Conservation (phyloP, 441 rosid genomes). For the Erysimum pusillum region DNA sequence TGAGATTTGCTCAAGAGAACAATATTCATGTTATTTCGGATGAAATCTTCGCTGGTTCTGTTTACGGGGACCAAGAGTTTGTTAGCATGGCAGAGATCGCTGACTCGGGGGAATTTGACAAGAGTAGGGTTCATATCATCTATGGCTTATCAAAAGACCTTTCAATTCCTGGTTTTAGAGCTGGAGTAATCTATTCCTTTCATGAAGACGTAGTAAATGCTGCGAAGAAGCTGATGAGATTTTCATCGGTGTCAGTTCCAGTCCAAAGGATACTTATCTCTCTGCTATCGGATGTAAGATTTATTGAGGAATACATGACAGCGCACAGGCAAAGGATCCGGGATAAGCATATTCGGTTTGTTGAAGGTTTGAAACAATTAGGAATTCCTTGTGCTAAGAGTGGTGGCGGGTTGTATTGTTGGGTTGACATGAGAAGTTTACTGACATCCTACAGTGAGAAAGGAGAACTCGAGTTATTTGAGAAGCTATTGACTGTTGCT, state of each 20-base stretch:
- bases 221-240: slow-evolving; percentile 66
- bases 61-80: slow-evolving; percentile 70
- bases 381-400: slow-evolving; percentile 66
- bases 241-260: slow-evolving; percentile 68
- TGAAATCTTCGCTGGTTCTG: slow-evolving; percentile 87
- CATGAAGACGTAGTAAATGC: slow-evolving; percentile 68
- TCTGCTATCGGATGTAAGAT: slow-evolving; percentile 65
- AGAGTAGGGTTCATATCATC: slow-evolving; percentile 80
- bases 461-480: slow-evolving; percentile 87
- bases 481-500: slow-evolving; percentile 69
- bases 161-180: slow-evolving; percentile 86
- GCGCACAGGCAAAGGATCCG: slow-evolving; percentile 61
- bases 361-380: slow-evolving; percentile 60
- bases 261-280: slow-evolving; percentile 71
- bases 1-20: slow-evolving; percentile 79
- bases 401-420: slow-evolving; percentile 71
- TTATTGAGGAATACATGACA: slow-evolving; percentile 59
- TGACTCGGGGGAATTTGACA: slow-evolving; percentile 67
- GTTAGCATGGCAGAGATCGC: slow-evolving; percentile 87
- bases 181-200: slow-evolving; percentile 78
- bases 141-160: slow-evolving; percentile 94
- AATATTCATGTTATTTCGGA: slow-evolving; percentile 87
- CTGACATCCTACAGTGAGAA: slow-evolving; percentile 77
- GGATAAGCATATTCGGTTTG: slow-evolving; percentile 56
- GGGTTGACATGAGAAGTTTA: slow-evolving; percentile 82